phyloP scores from a whole-genome alignment of 2,329 filamentous ascomycete genomes.

The Scytalidium sp. region DNA sequence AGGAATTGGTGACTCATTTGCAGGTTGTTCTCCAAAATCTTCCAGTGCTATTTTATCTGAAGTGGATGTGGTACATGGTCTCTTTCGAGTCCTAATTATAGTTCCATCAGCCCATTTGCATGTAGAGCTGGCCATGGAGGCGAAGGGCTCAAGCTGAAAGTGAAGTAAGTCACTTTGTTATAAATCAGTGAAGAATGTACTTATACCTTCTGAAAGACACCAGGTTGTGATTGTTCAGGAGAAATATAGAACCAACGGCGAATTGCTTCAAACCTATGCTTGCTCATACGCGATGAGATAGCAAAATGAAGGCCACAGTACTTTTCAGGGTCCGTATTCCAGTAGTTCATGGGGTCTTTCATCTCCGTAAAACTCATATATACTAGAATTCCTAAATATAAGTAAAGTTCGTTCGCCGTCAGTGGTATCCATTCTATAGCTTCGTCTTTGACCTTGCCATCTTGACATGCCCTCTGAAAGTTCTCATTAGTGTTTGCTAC shows the following conservation, averaged over 20 bases:
- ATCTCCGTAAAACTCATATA: not conserved
- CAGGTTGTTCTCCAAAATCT: not conserved
- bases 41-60: not conserved
- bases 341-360: not conserved
- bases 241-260: not conserved
- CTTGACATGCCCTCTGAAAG: not conserved
- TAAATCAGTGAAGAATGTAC: not conserved
- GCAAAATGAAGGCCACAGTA: no score
- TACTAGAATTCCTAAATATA: not conserved
- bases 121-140: not conserved
- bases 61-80: not conserved
- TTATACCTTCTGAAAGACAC: not conserved
- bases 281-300: not conserved
- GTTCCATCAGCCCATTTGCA: not conserved
- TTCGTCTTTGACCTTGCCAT: not conserved
- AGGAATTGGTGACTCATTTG: not conserved
- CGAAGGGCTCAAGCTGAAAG: not conserved
- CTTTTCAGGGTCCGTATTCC: not conserved
- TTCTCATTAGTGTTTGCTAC: not conserved
- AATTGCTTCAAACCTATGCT: not conserved
- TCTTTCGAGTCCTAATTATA: not conserved
- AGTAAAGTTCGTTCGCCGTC: not conserved
- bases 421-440: not conserved
- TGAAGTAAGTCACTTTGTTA: not conserved
- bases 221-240: not conserved